Base-by-base conservation (phyloP, 805 yeast species). In the Yarrowia deformans region DNA sequence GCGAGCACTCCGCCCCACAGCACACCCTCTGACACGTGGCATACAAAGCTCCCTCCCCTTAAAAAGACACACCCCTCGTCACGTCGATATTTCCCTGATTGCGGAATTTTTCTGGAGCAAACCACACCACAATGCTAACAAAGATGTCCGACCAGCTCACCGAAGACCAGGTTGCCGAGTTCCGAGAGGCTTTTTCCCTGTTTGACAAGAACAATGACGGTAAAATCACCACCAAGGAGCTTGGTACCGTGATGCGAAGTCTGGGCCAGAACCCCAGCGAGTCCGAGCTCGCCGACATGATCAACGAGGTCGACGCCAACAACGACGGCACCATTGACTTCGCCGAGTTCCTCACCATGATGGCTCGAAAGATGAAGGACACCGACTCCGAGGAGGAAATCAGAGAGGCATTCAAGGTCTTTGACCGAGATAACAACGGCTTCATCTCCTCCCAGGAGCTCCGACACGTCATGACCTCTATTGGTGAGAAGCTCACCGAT, bases 241-340 rank as follows among this genome's bases (percentile, higher is more conserved):
- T 95, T 74, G 98, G 98, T 73, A 93, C 97, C 4, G 99, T 95
- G 67, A 95, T 95, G 99, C 90, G 99, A 82, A 91, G 98, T n/a
- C 84, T 95, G 77, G 99, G 99, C 67, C 95, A 93, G 80, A 94
- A 94, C 76, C 99, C 99, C 45, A 88, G 97, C 64, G 98, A 95
- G 80, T 88, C 93, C 73, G 99, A 95, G 80, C 89, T 95, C 75
- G 90, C 95, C 69, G 99, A 95, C 79, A 88, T 95, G 90, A 91
- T 95, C 84, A 94, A 94, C 79, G 99, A 95, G 81, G 97, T 95
- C 68, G 99, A 95, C 79, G 89, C 90, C 71, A 95, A 95, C 82
- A 94, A 94, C 74, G 97, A 95, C 81, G 97, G 97, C 48, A 84
- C 87, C 75, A 90, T 90, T 74, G 95, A 90, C 77, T 90, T 90